phyloP scores from a whole-genome alignment of 192 early-diverging fungal species.

The Podila epigama region DNA sequence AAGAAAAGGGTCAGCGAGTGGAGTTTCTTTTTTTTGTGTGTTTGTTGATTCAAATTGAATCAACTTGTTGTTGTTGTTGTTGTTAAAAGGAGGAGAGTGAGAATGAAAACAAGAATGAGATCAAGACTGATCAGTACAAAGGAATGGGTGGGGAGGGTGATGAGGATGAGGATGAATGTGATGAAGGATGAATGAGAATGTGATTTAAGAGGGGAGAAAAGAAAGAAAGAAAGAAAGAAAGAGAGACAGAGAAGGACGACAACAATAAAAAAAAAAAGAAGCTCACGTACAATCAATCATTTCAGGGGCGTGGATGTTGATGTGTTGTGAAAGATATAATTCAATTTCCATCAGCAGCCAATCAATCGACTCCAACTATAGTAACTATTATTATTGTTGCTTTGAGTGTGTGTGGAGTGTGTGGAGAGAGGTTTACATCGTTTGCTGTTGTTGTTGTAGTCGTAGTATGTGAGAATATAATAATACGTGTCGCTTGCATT shows the following conservation, averaged over 20 bases:
- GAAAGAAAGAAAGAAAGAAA: neutral
- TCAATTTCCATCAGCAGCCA: neutral
- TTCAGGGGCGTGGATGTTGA: neutral
- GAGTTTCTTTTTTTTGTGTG: no score
- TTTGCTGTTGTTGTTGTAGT: no score
- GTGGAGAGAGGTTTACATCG: no score
- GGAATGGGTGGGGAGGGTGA: neutral
- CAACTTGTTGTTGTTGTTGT: no score
- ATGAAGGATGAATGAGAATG: neutral
- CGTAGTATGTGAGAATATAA: no score
- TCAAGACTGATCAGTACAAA: no score
- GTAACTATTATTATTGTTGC: no score
- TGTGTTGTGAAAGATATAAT: neutral
- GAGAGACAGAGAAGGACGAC: neutral
- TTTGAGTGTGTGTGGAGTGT: no score
- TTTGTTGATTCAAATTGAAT: no score
- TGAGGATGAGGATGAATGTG: neutral
- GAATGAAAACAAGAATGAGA: no score
- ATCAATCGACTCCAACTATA: no score
- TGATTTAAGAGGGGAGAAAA: neutral
- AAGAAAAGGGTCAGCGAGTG: neutral
- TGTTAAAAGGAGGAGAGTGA: neutral
- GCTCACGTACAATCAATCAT: neutral
- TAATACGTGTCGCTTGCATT: no score
- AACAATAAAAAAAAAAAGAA: conserved; percentile 3